A percentile compares a stretch with the other conserved stretches of the same genome.
phyloP scores from a whole-genome alignment of 78 protist species.

The Acrasis kona region DNA sequence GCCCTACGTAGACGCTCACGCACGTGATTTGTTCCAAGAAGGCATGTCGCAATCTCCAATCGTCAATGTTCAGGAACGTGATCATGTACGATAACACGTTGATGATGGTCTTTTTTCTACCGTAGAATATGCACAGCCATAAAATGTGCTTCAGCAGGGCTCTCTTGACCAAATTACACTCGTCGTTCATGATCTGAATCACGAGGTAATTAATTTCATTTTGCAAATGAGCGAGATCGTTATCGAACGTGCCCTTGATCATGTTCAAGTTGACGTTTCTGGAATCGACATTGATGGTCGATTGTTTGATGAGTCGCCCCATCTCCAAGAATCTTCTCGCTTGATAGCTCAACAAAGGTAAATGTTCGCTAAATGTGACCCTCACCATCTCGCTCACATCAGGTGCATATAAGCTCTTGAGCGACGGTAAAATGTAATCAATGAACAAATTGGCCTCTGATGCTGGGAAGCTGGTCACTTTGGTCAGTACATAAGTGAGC shows the following conservation, averaged over 20 bases:
- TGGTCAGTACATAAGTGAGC: neutral
- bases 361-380: neutral
- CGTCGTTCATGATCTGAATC: neutral
- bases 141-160: slow-evolving; percentile 3
- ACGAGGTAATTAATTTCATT: neutral
- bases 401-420: neutral
- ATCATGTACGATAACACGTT: slow-evolving; percentile 1
- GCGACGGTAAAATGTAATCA: neutral
- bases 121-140: slow-evolving; percentile 15
- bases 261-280: neutral
- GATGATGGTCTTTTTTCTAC: slow-evolving; percentile 14
- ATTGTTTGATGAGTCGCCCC: no score
- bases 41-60: slow-evolving; percentile 7
- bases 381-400: neutral
- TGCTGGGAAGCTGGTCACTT: neutral
- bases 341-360: neutral
- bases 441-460: neutral
- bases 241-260: neutral
- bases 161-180: slow-evolving; percentile 9
- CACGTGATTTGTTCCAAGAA: slow-evolving; percentile 13
- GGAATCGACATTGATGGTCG: no score
- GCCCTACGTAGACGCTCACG: slow-evolving; percentile 12
- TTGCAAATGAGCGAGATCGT: neutral
- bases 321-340: neutral
- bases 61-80: slow-evolving; percentile 13